These are phyloP conservation scores for Rosa hybrid DNA, from an alignment of 331 rosid species.

Conservation along the genomic window DNA sequence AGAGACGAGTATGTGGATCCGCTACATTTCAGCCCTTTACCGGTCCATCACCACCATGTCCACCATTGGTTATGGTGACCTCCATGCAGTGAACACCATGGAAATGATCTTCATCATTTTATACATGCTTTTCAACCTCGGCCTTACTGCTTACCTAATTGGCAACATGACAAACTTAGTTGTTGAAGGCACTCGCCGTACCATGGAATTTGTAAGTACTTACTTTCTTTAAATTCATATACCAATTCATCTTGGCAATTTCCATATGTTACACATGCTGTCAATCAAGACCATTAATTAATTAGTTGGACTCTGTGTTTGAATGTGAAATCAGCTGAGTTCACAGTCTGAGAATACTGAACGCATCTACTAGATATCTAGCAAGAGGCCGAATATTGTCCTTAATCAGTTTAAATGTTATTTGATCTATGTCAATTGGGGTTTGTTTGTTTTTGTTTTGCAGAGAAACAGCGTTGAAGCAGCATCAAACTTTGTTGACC, in stretches of 20 bases:
- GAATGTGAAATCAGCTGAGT: neutral
- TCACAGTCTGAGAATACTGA: neutral
- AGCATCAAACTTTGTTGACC: slow-evolving; percentile 80
- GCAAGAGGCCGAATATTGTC: neutral
- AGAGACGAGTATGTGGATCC: slow-evolving; percentile 64
- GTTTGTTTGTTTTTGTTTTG: slow-evolving; percentile 1
- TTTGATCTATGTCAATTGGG: neutral
- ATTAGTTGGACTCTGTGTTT: too few species aligned
- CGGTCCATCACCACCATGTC: slow-evolving; percentile 98
- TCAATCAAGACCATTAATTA: too few species aligned
- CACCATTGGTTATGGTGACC: slow-evolving; percentile 94
- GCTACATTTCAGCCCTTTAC: slow-evolving; percentile 81
- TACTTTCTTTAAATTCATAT: neutral
- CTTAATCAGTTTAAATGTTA: neutral
- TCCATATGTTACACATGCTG: neutral
- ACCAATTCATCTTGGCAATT: neutral
- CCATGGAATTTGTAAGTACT: slow-evolving; percentile 87
- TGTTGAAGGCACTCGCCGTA: slow-evolving; percentile 95
- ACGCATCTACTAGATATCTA: neutral
- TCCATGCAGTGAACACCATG: slow-evolving; percentile 76
- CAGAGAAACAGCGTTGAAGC: slow-evolving; percentile 89
- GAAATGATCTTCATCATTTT: slow-evolving; percentile 91
- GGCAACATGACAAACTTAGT: slow-evolving; percentile 99
- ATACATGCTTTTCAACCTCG: slow-evolving; percentile 96
- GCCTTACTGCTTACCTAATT: slow-evolving; percentile 86